Evolutionary conservation across 352 stramenopile species (phyloP).

Genomic region (Phytophthora capsici): DNA sequence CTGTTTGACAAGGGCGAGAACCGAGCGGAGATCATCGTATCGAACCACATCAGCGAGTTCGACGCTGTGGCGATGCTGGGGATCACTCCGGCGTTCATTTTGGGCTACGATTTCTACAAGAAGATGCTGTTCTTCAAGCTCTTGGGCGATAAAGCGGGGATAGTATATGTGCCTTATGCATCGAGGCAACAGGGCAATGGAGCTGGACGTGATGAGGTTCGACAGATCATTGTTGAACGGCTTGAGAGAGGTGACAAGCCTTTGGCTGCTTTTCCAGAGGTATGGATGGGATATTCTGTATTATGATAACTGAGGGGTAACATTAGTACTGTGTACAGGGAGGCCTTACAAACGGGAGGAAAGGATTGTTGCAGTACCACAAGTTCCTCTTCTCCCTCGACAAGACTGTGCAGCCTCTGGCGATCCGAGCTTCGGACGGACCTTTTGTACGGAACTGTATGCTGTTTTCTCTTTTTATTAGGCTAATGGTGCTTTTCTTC

Average conservation of each 20-base stretch:
- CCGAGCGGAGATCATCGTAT: constrained; percentile 56
- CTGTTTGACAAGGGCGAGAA: constrained; percentile 34
- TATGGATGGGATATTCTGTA: constrained; percentile 11
- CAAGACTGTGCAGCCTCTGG: constrained; percentile 66
- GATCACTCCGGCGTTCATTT: constrained; percentile 56
- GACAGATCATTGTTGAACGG: constrained; percentile 70
- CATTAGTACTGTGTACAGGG: constrained; percentile 32
- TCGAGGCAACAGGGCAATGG: constrained; percentile 63
- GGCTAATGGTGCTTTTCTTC: not conserved
- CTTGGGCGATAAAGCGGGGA: constrained; percentile 61
- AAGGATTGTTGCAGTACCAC: constrained; percentile 76
- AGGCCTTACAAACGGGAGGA: constrained; percentile 68
- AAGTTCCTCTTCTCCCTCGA: constrained; percentile 82
- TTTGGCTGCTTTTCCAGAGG: constrained; percentile 67
- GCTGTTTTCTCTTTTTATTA: not conserved
- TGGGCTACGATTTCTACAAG: constrained; percentile 89
- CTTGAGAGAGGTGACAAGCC: constrained; percentile 58
- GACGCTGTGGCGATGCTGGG: constrained; percentile 64
- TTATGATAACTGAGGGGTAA: not conserved
- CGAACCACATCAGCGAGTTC: constrained; percentile 84
- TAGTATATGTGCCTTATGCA: constrained; percentile 76
- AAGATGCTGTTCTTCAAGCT: constrained; percentile 76
- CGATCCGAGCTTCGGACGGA: constrained; percentile 65
- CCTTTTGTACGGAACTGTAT: constrained; percentile 56
- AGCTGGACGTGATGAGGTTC: constrained; percentile 54